These are phyloP conservation scores for Mycena amicta DNA, from an alignment of 768 basidiomycete genomes.

Conservation along the genomic window DNA sequence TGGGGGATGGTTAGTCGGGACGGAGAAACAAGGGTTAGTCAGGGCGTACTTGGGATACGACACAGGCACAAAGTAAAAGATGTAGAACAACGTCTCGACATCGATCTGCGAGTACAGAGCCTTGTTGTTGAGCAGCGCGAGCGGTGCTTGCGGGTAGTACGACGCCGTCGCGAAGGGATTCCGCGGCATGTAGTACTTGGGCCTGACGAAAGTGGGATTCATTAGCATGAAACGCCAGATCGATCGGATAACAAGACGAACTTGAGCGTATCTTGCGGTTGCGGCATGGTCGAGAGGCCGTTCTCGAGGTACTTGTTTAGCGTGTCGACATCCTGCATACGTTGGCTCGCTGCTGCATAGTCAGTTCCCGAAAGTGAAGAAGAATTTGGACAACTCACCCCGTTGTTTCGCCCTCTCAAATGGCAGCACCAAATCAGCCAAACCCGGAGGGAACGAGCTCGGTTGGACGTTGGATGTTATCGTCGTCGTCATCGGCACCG, in stretches of 20 bases:
- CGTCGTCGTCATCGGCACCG: slow-evolving; percentile 31
- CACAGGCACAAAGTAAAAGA: slow-evolving; percentile 96
- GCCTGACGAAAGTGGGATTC: slow-evolving; percentile 52
- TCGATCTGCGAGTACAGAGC: slow-evolving; percentile 89
- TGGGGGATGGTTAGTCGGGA: not conserved
- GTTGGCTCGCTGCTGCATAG: slow-evolving; percentile 60
- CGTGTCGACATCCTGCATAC: slow-evolving; percentile 84
- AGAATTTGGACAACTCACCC: slow-evolving; percentile 52
- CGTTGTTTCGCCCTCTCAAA: slow-evolving; percentile 97
- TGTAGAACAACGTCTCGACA: slow-evolving; percentile 95
- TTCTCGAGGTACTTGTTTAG: slow-evolving; percentile 91
- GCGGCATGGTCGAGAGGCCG: slow-evolving; percentile 82
- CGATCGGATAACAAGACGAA: slow-evolving; percentile 36
- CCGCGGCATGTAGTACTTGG: slow-evolving; percentile 93
- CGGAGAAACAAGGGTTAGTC: not conserved
- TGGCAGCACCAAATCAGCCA: slow-evolving; percentile 93
- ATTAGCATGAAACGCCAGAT: not conserved
- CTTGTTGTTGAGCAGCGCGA: slow-evolving; percentile 77
- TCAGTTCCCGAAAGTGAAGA: not conserved
- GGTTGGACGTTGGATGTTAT: slow-evolving; percentile 38
- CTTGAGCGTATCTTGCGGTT: slow-evolving; percentile 95
- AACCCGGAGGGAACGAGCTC: slow-evolving; percentile 72
- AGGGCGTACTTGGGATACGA: slow-evolving; percentile 91
- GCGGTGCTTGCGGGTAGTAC: slow-evolving; percentile 92
- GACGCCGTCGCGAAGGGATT: slow-evolving; percentile 86